Evolutionary conservation across 306 rosid species (phyloP), one percentile per base, ranked within the genome.

Genomic region (Mimosa pudica): DNA sequence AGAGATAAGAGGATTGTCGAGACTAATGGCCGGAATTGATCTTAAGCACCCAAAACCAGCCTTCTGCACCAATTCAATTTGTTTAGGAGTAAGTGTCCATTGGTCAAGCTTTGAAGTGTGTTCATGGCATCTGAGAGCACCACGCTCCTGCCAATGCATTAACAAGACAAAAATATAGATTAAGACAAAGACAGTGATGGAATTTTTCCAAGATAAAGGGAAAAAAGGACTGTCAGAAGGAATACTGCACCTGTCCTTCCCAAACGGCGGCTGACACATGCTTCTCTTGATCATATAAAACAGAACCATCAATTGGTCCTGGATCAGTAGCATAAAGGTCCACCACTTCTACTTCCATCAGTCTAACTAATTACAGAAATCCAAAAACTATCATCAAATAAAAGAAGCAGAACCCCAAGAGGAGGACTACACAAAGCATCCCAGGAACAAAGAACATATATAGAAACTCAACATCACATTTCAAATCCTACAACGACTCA

Each of bases 231-330:
- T 18, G 17, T 44, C 36, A 18, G 35, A 47, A 67, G 6, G 67
- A 60, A 36, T 76, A 80, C 77, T 44, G 74, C 83, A 90, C 94
- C 92, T 90, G 94, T 14, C 94, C 94, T 63, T 90, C 92, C 94
- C 94, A 90, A 75, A 90, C 92, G 58, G 92, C 92, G 33, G 88
- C 80, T 10, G 94, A 90, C 36, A 90, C 94, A 80, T 88, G 94
- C 85, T 90, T 90, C 74, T 88, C 94, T 82, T 90, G 92, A 79
- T 90, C 94, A 82, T 88, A 88, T 42, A 69, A 24, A 69, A 69
- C 54, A 8, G 36, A 69, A 69, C 54, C 73, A 69, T 69, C 73
- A 69, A 69, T 44, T 69, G 73, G 73, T 69, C 73, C 73, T 8
- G 73, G 54, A 69, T 69, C 18, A 42, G 73, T 69, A 12, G 36